phyloP scores from a whole-genome alignment of 495 filamentous ascomycete species.

The Hypoxylon crocopeplum region DNA sequence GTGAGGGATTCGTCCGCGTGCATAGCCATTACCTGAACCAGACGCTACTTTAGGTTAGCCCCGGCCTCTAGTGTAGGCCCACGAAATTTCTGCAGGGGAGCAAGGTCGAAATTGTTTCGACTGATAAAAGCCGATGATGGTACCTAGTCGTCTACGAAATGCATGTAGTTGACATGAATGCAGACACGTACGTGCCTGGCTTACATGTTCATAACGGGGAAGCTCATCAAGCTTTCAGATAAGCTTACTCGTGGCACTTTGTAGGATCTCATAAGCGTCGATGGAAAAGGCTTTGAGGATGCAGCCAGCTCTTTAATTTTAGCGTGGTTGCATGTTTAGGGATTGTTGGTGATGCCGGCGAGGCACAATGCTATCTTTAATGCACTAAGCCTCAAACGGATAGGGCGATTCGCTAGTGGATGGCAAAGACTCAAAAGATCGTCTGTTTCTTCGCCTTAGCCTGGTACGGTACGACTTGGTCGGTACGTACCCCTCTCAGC shows the following conservation, averaged over 20 bases:
- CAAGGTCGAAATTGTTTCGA: slow-evolving; percentile 11
- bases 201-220: too few relatives aligned
- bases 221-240: too few relatives aligned
- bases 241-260: too few relatives aligned
- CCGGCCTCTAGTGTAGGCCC: slow-evolving; percentile 20
- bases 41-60: slow-evolving; percentile 13
- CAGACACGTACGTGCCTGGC: too few relatives aligned
- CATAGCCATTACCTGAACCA: slow-evolving; percentile 14
- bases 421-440: slow-evolving; percentile 33
- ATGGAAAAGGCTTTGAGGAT: slow-evolving; percentile 1
- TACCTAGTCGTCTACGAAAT: neutral
- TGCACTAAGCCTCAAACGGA: slow-evolving; percentile 32
- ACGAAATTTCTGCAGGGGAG: slow-evolving; percentile 38
- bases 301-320: slow-evolving; percentile 19
- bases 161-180: too few relatives aligned
- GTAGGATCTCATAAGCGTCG: too few relatives aligned
- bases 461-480: slow-evolving; percentile 17
- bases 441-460: slow-evolving; percentile 35
- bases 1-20: slow-evolving; percentile 14
- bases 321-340: slow-evolving; percentile 27
- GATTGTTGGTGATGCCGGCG: slow-evolving; percentile 29
- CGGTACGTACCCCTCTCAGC: slow-evolving; percentile 25
- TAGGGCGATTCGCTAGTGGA: slow-evolving; percentile 27
- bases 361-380: slow-evolving; percentile 34
- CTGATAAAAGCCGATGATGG: slow-evolving; percentile 23